Conservation (phyloP, 2,329 filamentous ascomycete genomes). For the Ceratocystis cacaofunesta region DNA sequence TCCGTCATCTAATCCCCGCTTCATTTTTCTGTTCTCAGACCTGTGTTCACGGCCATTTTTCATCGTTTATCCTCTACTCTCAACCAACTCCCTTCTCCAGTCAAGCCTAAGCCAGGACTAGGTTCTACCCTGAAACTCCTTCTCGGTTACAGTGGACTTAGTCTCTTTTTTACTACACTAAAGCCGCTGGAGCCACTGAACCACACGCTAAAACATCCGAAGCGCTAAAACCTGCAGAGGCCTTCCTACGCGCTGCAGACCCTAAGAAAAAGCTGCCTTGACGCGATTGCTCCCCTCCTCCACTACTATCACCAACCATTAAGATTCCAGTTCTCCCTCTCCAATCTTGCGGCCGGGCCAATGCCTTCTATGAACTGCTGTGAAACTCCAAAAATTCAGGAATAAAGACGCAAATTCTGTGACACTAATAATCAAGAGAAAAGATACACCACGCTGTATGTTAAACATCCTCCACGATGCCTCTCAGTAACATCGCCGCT, state of each 20-base stretch:
- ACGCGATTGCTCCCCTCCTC: neutral
- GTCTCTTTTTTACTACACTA: neutral
- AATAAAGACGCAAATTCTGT: neutral
- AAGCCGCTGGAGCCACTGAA: neutral
- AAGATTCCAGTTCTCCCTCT: neutral
- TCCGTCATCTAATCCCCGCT: neutral
- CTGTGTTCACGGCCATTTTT: neutral
- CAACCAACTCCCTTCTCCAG: neutral
- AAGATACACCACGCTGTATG: neutral
- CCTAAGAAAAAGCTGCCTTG: neutral
- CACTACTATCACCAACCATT: neutral
- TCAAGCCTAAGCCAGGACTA: neutral
- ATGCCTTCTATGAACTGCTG: neutral
- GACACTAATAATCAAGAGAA: neutral
- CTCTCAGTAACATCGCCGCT: neutral
- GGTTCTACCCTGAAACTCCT: neutral
- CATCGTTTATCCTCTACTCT: neutral
- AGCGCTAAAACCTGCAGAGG: too few species aligned
- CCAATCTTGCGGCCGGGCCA: neutral
- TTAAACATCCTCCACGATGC: neutral
- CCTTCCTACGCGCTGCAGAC: neutral
- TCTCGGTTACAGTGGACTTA: neutral
- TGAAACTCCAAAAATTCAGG: neutral
- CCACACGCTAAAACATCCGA: too few species aligned
- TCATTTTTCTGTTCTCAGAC: neutral